Evolutionary conservation across 495 filamentous ascomycete genomes (phyloP).

Genomic region (Cryomyces antarcticus): DNA sequence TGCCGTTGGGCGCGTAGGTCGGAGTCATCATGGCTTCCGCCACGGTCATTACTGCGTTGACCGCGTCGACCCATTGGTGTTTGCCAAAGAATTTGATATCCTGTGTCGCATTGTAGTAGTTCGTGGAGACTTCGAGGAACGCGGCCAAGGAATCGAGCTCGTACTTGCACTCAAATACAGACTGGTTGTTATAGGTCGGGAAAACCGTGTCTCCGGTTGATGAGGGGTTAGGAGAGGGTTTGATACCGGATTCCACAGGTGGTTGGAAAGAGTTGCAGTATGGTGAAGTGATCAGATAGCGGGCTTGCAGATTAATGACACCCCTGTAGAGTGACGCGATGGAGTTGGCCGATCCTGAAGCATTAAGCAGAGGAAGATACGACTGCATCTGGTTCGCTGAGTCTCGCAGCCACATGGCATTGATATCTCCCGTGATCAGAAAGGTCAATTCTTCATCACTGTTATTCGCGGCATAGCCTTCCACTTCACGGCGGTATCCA

Average conservation of each 20-base stretch:
- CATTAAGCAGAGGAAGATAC: slow-evolving; percentile 36
- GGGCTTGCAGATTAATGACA: slow-evolving; percentile 43
- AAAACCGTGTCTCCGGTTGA: slow-evolving; percentile 25
- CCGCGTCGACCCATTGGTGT: slow-evolving; percentile 37
- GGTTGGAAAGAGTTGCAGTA: slow-evolving; percentile 48
- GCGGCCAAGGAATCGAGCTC: slow-evolving; percentile 49
- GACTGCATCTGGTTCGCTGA: slow-evolving; percentile 46
- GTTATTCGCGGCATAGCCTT: slow-evolving; percentile 29
- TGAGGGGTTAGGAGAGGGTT: slow-evolving; percentile 26
- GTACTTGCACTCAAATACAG: slow-evolving; percentile 46
- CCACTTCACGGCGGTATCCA: slow-evolving; percentile 50
- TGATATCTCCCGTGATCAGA: slow-evolving; percentile 43
- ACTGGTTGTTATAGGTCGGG: slow-evolving; percentile 27
- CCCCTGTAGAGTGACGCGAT: slow-evolving; percentile 40
- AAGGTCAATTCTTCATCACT: slow-evolving; percentile 44
- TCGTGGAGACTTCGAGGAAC: slow-evolving; percentile 38
- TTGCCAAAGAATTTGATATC: slow-evolving; percentile 37
- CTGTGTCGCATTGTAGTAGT: slow-evolving; percentile 34
- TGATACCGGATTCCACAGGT: slow-evolving; percentile 31
- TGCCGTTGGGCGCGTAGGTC: slow-evolving; percentile 35
- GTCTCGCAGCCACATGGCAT: slow-evolving; percentile 54
- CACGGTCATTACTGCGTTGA: slow-evolving; percentile 32
- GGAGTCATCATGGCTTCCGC: slow-evolving; percentile 37
- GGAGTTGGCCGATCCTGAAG: slow-evolving; percentile 26
- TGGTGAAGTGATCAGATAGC: slow-evolving; percentile 36